Evolutionary conservation across 202 grass and related monocot species (phyloP).

Genomic region (Panicum hallii): DNA sequence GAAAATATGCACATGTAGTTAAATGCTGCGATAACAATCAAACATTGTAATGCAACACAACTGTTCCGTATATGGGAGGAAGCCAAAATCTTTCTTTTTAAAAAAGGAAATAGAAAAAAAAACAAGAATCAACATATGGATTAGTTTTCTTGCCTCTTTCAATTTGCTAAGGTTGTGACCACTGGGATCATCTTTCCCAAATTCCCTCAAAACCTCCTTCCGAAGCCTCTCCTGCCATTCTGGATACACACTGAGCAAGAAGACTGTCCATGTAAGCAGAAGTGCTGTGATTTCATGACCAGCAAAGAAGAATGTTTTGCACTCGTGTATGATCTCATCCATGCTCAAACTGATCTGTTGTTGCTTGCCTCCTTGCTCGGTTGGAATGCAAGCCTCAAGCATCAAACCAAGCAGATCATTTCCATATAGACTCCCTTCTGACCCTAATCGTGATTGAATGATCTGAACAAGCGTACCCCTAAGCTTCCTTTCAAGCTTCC

Average conservation of each 20-base stretch:
- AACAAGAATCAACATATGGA: background rate
- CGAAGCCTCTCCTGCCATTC: slow-evolving; percentile 61
- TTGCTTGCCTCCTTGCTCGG: slow-evolving; percentile 20
- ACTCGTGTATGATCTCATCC: slow-evolving; percentile 70
- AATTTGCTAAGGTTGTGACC: slow-evolving; percentile 43
- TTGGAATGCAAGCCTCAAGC: slow-evolving; percentile 42
- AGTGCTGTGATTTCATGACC: slow-evolving; percentile 54
- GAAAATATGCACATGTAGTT: background rate
- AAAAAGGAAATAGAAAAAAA: background rate
- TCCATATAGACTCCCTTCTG: slow-evolving; percentile 29
- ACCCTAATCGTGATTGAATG: slow-evolving; percentile 41
- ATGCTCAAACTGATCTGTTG: slow-evolving; percentile 44
- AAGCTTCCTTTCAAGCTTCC: slow-evolving; percentile 51
- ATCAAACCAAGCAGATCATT: slow-evolving; percentile 62
- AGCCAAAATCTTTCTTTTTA: background rate
- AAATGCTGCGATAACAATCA: background rate
- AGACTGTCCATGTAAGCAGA: slow-evolving; percentile 54
- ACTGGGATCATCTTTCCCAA: slow-evolving; percentile 12
- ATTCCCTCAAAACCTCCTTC: slow-evolving; percentile 51
- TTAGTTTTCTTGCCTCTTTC: slow-evolving; percentile 46
- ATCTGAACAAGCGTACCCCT: slow-evolving; percentile 38
- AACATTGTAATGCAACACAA: background rate
- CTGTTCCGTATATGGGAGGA: background rate
- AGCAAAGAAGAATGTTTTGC: slow-evolving; percentile 67
- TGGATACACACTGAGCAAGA: slow-evolving; percentile 52